Base-by-base conservation (phyloP, 139 green algal species). In the Nannochloris sp. region DNA sequence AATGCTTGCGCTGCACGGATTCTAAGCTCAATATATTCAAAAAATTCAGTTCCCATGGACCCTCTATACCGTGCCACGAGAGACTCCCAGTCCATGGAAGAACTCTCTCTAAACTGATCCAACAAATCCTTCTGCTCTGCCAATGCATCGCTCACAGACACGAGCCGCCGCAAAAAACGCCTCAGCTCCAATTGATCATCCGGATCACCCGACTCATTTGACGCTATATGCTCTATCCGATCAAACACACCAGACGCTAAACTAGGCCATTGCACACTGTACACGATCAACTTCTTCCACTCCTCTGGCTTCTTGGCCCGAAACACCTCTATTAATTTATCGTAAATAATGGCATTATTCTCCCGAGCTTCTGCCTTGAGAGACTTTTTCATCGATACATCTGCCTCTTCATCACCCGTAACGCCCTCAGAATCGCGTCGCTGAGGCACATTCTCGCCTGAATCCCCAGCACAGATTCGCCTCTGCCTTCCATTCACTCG, bases 291-390 rank as follows among this genome's bases (percentile, higher is more conserved):
- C 44, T 80, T 83, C 36, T 74, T 71, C 76, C 77, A 88, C 13
- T 87, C 84, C 1, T 72, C 62, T 17, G 65, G 62, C 2, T 36
- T 66, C 56, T 68, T 75, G 4, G 37, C 25, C 25, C 16, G 12
- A 30, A 90, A 91, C 25, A 89, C 73, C 0, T 63, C 33, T 6
- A 89, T 82, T 8, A 94, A 53, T 60, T 76, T 78, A 76, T 89
- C 81, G 30, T 79, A 87, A 6, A 82, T 51, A 40, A 75, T 62
- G 25, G 68, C 71, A 64, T 77, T 77, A 58, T 49, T 70, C 33
- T 56, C 28, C 26, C 25, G 40, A 10, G 70, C 70, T 63, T 73
- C 49, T 40, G 46, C 12, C 25, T 45, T 51, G 43, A 66, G 57
- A 20, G 60, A 59, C 12, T 17, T 30, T 48, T 58, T 44, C 30